Percentiles rank a stretch among this genome's conserved stretches.
phyloP scores from a whole-genome alignment of 2,329 filamentous ascomycete species.

The Stagonosporopsis tanaceti region DNA sequence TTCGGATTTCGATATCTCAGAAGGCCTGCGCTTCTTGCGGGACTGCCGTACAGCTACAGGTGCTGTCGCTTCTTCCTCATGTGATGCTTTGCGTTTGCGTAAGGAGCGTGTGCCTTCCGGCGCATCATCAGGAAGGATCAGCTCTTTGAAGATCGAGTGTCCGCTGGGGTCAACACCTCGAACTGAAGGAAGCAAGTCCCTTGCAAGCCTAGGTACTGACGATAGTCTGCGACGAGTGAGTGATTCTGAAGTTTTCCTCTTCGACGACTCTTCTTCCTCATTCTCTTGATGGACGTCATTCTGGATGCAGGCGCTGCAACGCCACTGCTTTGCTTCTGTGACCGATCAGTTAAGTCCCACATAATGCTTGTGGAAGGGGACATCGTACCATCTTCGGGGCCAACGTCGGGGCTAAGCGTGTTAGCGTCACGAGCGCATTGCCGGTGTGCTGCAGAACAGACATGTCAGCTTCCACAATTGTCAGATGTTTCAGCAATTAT shows the following conservation, averaged over 20 bases:
- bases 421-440: conserved; percentile 83
- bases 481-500: conserved; percentile 26
- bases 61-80: conserved; percentile 68
- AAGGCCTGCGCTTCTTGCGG: conserved; percentile 54
- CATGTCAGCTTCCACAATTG: conserved; percentile 54
- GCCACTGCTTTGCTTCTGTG: conserved; percentile 66
- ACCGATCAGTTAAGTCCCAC: conserved; percentile 23
- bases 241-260: conserved; percentile 32
- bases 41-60: conserved; percentile 49
- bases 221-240: conserved; percentile 60
- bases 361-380: conserved; percentile 17
- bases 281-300: conserved; percentile 50
- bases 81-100: conserved; percentile 84
- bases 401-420: conserved; percentile 67
- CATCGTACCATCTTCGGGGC: conserved; percentile 68
- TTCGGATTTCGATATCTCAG: conserved; percentile 45
- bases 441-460: conserved; percentile 76
- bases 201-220: conserved; percentile 71
- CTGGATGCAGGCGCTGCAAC: conserved; percentile 65
- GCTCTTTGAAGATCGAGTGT: conserved; percentile 78
- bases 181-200: conserved; percentile 75
- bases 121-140: conserved; percentile 75
- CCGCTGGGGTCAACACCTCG: conserved; percentile 67
- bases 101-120: conserved; percentile 79
- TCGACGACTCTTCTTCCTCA: conserved; percentile 11